These are phyloP conservation scores for Amesomyces nigricolor DNA, from an alignment of 2,329 filamentous ascomycete species.

Conservation along the genomic window DNA sequence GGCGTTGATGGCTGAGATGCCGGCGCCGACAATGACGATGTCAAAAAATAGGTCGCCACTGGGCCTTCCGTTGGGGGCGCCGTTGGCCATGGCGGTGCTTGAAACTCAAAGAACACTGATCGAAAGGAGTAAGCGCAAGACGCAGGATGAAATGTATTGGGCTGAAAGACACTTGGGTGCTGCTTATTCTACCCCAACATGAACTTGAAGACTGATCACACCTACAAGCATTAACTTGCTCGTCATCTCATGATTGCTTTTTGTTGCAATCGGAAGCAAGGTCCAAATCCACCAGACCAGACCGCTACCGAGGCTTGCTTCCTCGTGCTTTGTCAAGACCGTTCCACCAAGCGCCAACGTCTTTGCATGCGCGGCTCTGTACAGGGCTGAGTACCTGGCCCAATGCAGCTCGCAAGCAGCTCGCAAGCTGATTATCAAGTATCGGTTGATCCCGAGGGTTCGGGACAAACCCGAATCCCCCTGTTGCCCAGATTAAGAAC, in stretches of 20 bases:
- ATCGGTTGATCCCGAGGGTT: not conserved
- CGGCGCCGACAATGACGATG: slow-evolving; percentile 59
- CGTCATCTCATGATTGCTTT: not conserved
- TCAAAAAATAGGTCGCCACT: slow-evolving; percentile 43
- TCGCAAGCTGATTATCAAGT: slow-evolving; percentile 4
- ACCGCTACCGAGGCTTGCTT: not conserved
- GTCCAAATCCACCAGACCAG: not conserved
- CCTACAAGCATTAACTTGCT: not conserved
- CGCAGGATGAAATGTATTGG: too few relatives aligned
- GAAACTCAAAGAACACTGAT: not conserved
- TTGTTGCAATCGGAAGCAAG: not conserved
- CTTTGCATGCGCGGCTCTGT: not conserved
- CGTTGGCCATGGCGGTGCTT: not conserved
- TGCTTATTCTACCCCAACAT: too few relatives aligned
- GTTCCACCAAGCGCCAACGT: too few relatives aligned
- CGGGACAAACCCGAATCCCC: not conserved
- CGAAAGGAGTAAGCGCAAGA: too few relatives aligned
- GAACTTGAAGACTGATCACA: too few relatives aligned
- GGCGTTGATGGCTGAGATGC: slow-evolving; percentile 54
- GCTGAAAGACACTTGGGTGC: too few relatives aligned
- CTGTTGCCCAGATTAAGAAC: not conserved
- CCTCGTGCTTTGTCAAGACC: not conserved
- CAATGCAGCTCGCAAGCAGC: slow-evolving; percentile 4
- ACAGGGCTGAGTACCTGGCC: not conserved
- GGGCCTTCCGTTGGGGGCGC: not conserved